Evolutionary conservation across 2,329 filamentous ascomycete genomes (phyloP).

Genomic region (Acephala macrosclerotiorum): DNA sequence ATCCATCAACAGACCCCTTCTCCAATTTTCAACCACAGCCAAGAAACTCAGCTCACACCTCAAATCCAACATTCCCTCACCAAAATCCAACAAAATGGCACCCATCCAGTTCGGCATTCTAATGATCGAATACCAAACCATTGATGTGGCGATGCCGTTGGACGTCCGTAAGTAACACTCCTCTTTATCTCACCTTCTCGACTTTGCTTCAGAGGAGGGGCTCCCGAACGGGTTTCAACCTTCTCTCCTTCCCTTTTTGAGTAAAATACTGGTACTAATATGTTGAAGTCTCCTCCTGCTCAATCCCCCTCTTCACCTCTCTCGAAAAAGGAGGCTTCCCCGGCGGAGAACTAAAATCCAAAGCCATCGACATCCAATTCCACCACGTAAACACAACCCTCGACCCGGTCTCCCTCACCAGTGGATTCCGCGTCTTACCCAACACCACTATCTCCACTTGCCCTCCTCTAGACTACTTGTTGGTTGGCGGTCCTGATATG

Average conservation of each 20-base stretch:
- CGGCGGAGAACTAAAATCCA: neutral
- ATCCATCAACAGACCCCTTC: neutral
- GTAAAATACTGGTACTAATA: too few relatives aligned
- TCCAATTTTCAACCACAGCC: neutral
- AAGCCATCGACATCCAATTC: slow-evolving; percentile 36
- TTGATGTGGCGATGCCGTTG: slow-evolving; percentile 38
- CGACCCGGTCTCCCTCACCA: neutral
- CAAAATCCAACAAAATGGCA: neutral
- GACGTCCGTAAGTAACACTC: too few relatives aligned
- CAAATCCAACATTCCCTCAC: neutral
- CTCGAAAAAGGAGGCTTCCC: slow-evolving; percentile 12
- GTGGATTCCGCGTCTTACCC: neutral
- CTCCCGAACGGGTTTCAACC: too few relatives aligned
- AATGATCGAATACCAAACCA: slow-evolving; percentile 37
- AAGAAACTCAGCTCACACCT: neutral
- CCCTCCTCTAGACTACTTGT: slow-evolving; percentile 46
- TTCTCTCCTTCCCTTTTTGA: too few relatives aligned
- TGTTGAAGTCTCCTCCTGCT: too few relatives aligned
- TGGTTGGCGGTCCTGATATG: slow-evolving; percentile 44
- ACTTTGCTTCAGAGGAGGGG: too few relatives aligned
- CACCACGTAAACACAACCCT: slow-evolving; percentile 37
- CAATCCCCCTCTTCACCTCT: neutral
- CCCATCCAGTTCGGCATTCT: slow-evolving; percentile 40
- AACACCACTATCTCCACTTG: slow-evolving; percentile 42
- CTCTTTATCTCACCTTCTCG: too few relatives aligned